Conservation (phyloP, 805 yeast species). For the Saccharomyces mikatae region DNA sequence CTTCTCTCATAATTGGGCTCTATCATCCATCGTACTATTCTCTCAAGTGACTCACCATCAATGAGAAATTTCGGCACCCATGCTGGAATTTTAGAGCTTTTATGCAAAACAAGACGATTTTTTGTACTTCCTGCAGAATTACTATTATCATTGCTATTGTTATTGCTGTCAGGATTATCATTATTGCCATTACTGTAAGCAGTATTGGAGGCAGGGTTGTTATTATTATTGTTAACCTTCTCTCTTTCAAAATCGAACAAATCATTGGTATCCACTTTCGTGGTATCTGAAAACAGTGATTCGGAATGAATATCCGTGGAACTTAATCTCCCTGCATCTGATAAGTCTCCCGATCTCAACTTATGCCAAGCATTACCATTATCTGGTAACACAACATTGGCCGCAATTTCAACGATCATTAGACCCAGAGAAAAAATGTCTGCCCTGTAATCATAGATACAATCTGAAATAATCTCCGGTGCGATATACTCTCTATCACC, state of each 20-base stretch:
- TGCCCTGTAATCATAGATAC: conserved; percentile 82
- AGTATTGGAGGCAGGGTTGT: not conserved
- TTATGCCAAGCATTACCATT: conserved; percentile 97
- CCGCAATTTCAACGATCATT: conserved; percentile 90
- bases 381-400: conserved; percentile 89
- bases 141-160: not conserved
- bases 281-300: conserved; percentile 24
- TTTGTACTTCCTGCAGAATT: not conserved
- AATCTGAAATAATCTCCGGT: conserved; percentile 82
- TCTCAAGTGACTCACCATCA: conserved; percentile 67
- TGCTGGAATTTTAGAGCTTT: conserved; percentile 42
- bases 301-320: conserved; percentile 51
- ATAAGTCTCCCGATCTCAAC: conserved; percentile 84
- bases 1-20: conserved; percentile 72
- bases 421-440: conserved; percentile 93
- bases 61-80: conserved; percentile 86
- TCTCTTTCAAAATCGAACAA: conserved; percentile 14
- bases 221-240: conserved; percentile 9
- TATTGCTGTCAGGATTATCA: not conserved
- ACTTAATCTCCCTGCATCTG: conserved; percentile 85
- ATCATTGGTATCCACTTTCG: conserved; percentile 23
- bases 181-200: not conserved
- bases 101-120: not conserved
- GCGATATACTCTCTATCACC: conserved; percentile 98
- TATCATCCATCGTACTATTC: conserved; percentile 80